Percentiles rank a stretch among this genome's conserved stretches.
Evolutionary conservation across 148 eudicot species (phyloP).

Genomic region (Heliamphora exappendiculata): DNA sequence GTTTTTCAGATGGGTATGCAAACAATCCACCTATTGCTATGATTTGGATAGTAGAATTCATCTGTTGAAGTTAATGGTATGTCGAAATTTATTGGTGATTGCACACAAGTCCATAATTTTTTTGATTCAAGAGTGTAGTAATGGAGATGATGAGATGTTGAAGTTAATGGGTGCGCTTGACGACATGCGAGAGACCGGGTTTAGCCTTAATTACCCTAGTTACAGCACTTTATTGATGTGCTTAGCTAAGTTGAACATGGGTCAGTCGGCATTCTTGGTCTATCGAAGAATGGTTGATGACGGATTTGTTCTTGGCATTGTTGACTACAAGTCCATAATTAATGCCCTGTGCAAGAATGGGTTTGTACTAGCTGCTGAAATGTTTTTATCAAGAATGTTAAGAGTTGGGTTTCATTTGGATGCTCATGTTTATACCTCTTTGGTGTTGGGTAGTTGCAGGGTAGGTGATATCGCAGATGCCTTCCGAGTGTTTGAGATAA

Average conservation of each 20-base stretch:
- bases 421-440: slow-evolving; percentile 21
- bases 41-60: slow-evolving; percentile 13
- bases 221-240: slow-evolving; percentile 28
- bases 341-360: slow-evolving; percentile 25
- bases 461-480: slow-evolving; percentile 22
- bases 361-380: slow-evolving; percentile 18
- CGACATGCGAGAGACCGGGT: slow-evolving; percentile 19
- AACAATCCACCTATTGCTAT: slow-evolving; percentile 26
- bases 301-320: slow-evolving; percentile 19
- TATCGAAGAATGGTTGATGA: slow-evolving; percentile 22
- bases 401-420: slow-evolving; percentile 22
- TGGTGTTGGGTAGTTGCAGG: slow-evolving; percentile 28
- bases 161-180: slow-evolving; percentile 21
- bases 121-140: slow-evolving; percentile 23
- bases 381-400: slow-evolving; percentile 19
- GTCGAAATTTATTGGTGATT: slow-evolving; percentile 10
- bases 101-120: slow-evolving; percentile 20
- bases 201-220: slow-evolving; percentile 26
- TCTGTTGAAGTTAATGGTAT: slow-evolving; percentile 11
- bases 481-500: slow-evolving; percentile 26
- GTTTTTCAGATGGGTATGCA: slow-evolving; percentile 25
- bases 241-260: slow-evolving; percentile 27
- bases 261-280: slow-evolving; percentile 19
- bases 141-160: slow-evolving; percentile 8
- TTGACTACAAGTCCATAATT: slow-evolving; percentile 19